Base-by-base conservation (phyloP, 2,329 filamentous ascomycete genomes). In the Ophidiomyces ophidiicola region DNA sequence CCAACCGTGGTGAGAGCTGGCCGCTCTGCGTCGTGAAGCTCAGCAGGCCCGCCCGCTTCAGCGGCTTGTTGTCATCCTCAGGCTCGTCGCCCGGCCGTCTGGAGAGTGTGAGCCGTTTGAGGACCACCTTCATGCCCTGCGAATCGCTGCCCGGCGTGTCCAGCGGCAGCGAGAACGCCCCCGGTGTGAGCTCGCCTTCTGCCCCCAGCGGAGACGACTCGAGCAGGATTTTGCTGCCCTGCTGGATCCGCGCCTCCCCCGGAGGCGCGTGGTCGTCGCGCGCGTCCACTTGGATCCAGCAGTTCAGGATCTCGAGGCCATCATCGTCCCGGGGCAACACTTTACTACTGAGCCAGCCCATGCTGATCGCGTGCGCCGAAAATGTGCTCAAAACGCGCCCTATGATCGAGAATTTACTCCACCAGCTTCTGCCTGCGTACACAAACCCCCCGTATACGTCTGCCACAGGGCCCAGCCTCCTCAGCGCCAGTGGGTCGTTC, bases 331-430 rank as follows among this genome's bases (percentile, higher is more conserved):
- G 51, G 2, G 69, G 67, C 2, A 66, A 46, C 19, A 59, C 53
- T 6, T 56, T 42, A 14, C 65, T 57, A 6, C 60, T 61, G 3
- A 72, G 59, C 72, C 72, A 76, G 5, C 70, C 71, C 68, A 74
- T 71, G 42, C 67, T 71, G 36, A 70, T 68, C 24, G 57, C 55
- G 4, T 64, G 61, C 10, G 59, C 64, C 5, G 60, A 52, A 19
- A 63, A 38, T 29, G 65, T 61, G 23, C 66, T 66, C 19, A 76
- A 43, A 1, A 76, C 68, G 19, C 70, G 63, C 0, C 68, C 69
- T n/a, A 72, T 61, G 21, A 75, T 59, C 26, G 66, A 71, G 30
- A 58, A 59, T 50, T 72, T 74, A 50, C 70, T 74, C 72, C 72
- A 76, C 63, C 68, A 76, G 32, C 64, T 69, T 23, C 59, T 59